Conservation (phyloP, 371 early-diverging fungal genomes). For the Actinomortierella ambigua region DNA sequence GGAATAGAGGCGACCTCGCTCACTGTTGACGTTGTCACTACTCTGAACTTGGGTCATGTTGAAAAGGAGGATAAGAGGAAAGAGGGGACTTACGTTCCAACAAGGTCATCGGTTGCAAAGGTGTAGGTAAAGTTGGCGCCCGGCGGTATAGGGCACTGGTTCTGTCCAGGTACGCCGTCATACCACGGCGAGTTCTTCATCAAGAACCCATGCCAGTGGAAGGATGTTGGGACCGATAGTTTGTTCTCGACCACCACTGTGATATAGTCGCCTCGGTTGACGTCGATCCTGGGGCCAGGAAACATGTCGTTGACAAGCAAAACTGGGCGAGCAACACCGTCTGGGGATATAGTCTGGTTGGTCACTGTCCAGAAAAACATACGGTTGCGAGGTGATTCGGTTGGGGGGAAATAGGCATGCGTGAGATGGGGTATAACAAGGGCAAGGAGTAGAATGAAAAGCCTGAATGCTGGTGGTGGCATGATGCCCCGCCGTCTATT, state of each 20-base stretch:
- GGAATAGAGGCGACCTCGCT: too few relatives aligned
- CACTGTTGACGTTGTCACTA: too few relatives aligned
- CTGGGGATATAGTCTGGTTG: slow-evolving; percentile 28
- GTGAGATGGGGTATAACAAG: neutral
- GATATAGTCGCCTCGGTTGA: slow-evolving; percentile 39
- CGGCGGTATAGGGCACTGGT: slow-evolving; percentile 57
- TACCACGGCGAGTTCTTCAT: slow-evolving; percentile 65
- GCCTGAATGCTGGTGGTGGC: neutral
- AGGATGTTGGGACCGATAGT: slow-evolving; percentile 41
- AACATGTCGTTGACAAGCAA: slow-evolving; percentile 44
- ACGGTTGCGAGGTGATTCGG: slow-evolving; percentile 39
- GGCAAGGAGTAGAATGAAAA: neutral
- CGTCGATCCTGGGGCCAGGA: slow-evolving; percentile 48
- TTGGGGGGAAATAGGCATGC: slow-evolving; percentile 15
- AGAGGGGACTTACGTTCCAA: slow-evolving; percentile 39
- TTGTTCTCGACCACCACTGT: slow-evolving; percentile 43
- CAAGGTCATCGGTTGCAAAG: slow-evolving; percentile 47
- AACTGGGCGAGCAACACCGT: slow-evolving; percentile 41
- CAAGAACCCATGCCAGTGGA: slow-evolving; percentile 79
- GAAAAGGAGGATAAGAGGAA: neutral
- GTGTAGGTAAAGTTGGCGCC: slow-evolving; percentile 52
- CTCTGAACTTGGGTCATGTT: too few relatives aligned
- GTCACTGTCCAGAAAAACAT: slow-evolving; percentile 47
- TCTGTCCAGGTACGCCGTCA: slow-evolving; percentile 71
- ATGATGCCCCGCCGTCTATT: neutral